Evolutionary conservation across 495 filamentous ascomycete species (phyloP).

Genomic region (Rostrohypoxylon terebratum): DNA sequence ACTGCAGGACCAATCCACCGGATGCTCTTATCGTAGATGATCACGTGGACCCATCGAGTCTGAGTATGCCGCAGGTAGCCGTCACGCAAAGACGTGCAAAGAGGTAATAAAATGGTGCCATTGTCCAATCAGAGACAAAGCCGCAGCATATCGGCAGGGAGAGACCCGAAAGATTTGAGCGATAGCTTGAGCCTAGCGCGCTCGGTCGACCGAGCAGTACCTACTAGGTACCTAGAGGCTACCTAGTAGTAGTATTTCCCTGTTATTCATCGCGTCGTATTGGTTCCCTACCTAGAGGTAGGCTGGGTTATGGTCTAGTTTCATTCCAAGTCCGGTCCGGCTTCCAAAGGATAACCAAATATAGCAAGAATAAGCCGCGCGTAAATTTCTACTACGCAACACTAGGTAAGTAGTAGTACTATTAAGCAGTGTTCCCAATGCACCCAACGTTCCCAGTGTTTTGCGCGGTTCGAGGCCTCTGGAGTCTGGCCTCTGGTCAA

Average conservation of each 20-base stretch:
- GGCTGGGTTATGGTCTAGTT: background rate
- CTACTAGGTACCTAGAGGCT: too few relatives aligned
- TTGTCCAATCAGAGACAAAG: slow-evolving; percentile 45
- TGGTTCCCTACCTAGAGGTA: slow-evolving; percentile 13
- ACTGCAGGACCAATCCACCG: slow-evolving; percentile 39
- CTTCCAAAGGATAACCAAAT: slow-evolving; percentile 29
- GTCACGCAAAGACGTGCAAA: slow-evolving; percentile 25
- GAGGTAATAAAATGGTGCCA: slow-evolving; percentile 27
- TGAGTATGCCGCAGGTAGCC: slow-evolving; percentile 48
- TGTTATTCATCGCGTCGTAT: slow-evolving; percentile 6
- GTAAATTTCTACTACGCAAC: background rate
- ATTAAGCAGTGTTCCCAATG: too few relatives aligned
- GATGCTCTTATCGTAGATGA: slow-evolving; percentile 45
- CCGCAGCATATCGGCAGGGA: slow-evolving; percentile 29
- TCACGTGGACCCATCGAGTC: slow-evolving; percentile 46
- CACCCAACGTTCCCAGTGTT: background rate
- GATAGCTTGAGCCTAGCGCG: slow-evolving; percentile 38
- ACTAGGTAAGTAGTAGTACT: too few relatives aligned
- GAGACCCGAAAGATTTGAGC: slow-evolving; percentile 31
- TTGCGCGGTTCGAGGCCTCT: slow-evolving; percentile 33
- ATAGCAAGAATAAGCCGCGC: slow-evolving; percentile 39
- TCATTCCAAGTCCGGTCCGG: slow-evolving; percentile 24
- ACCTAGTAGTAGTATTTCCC: too few relatives aligned
- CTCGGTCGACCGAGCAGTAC: slow-evolving; percentile 25
- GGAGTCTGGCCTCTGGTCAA: slow-evolving; percentile 9